A percentile compares a stretch with the other conserved stretches of the same genome.
phyloP scores from a whole-genome alignment of 257 asterid species.

The Ballota nigra region DNA sequence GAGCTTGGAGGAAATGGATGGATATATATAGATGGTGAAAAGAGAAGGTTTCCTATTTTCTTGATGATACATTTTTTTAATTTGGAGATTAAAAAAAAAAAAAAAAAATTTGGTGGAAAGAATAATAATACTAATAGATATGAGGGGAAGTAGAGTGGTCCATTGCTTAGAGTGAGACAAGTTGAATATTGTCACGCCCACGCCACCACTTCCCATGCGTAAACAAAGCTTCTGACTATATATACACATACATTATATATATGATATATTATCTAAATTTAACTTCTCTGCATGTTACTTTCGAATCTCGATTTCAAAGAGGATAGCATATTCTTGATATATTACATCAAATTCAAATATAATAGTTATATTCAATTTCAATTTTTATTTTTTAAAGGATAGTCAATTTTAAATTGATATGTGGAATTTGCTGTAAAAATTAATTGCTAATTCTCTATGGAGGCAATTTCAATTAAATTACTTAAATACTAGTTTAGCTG shows the following conservation, averaged over 20 bases:
- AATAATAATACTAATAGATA: background rate
- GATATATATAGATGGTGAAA: constrained; percentile 21
- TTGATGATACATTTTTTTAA: background rate
- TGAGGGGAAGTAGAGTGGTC: constrained; percentile 43
- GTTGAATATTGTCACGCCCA: constrained; percentile 52
- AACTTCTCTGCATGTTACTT: background rate
- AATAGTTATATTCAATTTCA: too few species aligned
- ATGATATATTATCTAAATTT: background rate
- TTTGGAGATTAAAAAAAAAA: background rate
- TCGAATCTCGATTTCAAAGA: background rate
- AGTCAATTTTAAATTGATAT: too few species aligned
- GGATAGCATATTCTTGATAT: too few species aligned
- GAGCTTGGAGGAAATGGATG: constrained; percentile 16
- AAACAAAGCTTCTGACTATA: constrained; percentile 14
- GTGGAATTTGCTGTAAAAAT: too few species aligned
- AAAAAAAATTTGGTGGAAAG: background rate
- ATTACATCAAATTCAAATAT: too few species aligned
- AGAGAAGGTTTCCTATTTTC: background rate
- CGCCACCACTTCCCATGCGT: constrained; percentile 43
- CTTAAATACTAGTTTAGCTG: too few species aligned
- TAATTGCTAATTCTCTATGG: too few species aligned
- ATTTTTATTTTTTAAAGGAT: too few species aligned
- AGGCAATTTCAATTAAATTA: too few species aligned
- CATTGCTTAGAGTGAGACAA: constrained; percentile 47
- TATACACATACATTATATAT: background rate